Conservation (phyloP, 2,329 filamentous ascomycete species). For the Penicillium sp. region DNA sequence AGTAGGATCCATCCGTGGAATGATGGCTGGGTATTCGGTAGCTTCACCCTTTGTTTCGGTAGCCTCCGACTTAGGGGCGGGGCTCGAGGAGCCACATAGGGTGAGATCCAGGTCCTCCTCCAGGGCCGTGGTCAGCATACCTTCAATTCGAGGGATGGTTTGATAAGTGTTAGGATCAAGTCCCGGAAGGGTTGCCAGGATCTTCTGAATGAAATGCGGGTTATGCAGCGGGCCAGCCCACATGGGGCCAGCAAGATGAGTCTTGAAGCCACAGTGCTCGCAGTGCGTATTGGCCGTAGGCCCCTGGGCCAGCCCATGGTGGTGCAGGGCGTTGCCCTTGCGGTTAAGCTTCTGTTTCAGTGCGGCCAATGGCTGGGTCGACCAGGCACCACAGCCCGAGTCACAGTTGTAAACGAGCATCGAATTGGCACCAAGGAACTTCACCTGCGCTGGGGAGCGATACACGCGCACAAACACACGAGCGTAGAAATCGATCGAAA, state of each 20-base stretch:
- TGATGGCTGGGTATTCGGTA: conserved; percentile 30
- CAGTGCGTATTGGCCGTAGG: conserved; percentile 68
- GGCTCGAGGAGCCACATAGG: neutral
- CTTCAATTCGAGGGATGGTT: conserved; percentile 78
- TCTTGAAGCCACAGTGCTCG: conserved; percentile 80
- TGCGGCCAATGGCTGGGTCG: conserved; percentile 73
- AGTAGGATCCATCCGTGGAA: conserved; percentile 58
- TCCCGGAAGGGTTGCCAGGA: conserved; percentile 70
- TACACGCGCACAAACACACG: conserved; percentile 82
- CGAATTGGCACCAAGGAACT: conserved; percentile 84
- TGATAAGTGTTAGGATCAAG: conserved; percentile 71
- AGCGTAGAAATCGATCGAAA: conserved; percentile 95
- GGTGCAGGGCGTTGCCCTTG: conserved; percentile 71
- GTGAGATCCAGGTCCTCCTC: conserved; percentile 62
- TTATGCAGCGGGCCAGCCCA: conserved; percentile 89
- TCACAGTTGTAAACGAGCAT: conserved; percentile 95
- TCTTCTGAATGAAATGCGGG: conserved; percentile 73
- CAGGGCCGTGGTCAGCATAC: conserved; percentile 85
- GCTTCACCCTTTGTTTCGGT: conserved; percentile 14
- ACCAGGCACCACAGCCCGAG: conserved; percentile 86
- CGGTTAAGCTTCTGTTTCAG: conserved; percentile 69
- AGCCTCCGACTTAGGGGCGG: neutral
- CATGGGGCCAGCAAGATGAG: conserved; percentile 91
- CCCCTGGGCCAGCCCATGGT: conserved; percentile 72
- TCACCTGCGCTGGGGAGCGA: conserved; percentile 80